Evolutionary conservation across 192 early-diverging fungal species (phyloP).

Genomic region (Phlyctochytrium arcticum): DNA sequence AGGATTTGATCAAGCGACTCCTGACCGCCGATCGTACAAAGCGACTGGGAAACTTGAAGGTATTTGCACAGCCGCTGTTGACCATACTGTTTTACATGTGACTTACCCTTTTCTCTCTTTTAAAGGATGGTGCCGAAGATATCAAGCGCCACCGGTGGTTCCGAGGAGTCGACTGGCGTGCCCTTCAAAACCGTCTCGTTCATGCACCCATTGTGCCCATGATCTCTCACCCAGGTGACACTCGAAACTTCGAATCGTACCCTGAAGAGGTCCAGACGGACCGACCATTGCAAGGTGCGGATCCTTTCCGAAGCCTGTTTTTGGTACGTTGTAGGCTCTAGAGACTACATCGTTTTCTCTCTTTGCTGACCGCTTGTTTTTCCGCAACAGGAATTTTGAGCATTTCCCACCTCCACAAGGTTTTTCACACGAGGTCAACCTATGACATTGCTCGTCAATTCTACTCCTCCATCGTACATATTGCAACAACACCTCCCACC

Average conservation of each 20-base stretch:
- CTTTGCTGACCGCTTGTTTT: too few relatives aligned
- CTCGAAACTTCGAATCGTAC: conserved; percentile 97
- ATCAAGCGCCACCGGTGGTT: conserved; percentile 96
- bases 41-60: conserved; percentile 88
- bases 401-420: too few relatives aligned
- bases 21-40: conserved; percentile 88
- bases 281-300: conserved; percentile 33
- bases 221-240: conserved; percentile 86
- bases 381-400: too few relatives aligned
- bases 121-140: conserved; percentile 76
- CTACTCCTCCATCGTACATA: too few relatives aligned
- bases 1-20: conserved; percentile 87
- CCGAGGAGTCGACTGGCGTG: conserved; percentile 86
- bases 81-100: too few relatives aligned
- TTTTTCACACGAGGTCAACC: too few relatives aligned
- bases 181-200: conserved; percentile 69
- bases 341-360: too few relatives aligned
- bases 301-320: conserved; percentile 81
- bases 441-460: too few relatives aligned
- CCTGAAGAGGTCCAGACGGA: conserved; percentile 74
- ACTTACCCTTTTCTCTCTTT: too few relatives aligned
- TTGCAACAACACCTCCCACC: too few relatives aligned
- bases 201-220: conserved; percentile 86
- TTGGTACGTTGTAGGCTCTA: conserved; percentile 13
- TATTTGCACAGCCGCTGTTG: too few relatives aligned